Evolutionary conservation across 306 rosid species (phyloP).

Genomic region (Crotalaria pallida): DNA sequence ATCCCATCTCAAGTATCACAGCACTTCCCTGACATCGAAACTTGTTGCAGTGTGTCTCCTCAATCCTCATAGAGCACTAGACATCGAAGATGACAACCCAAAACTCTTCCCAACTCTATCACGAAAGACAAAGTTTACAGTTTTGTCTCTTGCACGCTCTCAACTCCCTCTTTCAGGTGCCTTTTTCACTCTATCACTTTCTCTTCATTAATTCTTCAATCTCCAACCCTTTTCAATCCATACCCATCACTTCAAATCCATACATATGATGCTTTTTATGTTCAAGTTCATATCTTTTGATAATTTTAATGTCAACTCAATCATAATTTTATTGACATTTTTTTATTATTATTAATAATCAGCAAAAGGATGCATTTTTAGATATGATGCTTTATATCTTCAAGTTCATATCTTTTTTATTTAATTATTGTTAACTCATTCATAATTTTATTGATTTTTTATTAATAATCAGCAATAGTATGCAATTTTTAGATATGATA

Average conservation of each 20-base stretch:
- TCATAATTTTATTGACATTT: background rate
- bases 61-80: too few species aligned
- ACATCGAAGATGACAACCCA: slow-evolving; percentile 38
- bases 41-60: background rate
- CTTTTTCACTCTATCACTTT: background rate
- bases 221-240: background rate
- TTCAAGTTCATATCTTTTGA: background rate
- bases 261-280: background rate
- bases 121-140: slow-evolving; percentile 78
- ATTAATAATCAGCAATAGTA: too few species aligned
- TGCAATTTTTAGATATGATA: too few species aligned
- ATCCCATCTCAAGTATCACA: too few species aligned
- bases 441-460: too few species aligned
- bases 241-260: slow-evolving; percentile 1
- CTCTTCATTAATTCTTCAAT: slow-evolving; percentile 1
- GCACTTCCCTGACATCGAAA: background rate
- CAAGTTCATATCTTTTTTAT: too few species aligned
- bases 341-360: slow-evolving; percentile 26
- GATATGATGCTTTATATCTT: too few species aligned
- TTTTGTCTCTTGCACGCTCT: slow-evolving; percentile 80
- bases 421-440: too few species aligned
- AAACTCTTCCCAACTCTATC: slow-evolving; percentile 54
- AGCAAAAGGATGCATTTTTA: slow-evolving; percentile 67
- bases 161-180: slow-evolving; percentile 91
- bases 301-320: background rate